Conservation (phyloP, 495 filamentous ascomycete genomes). For the Venustampulla echinocandica region DNA sequence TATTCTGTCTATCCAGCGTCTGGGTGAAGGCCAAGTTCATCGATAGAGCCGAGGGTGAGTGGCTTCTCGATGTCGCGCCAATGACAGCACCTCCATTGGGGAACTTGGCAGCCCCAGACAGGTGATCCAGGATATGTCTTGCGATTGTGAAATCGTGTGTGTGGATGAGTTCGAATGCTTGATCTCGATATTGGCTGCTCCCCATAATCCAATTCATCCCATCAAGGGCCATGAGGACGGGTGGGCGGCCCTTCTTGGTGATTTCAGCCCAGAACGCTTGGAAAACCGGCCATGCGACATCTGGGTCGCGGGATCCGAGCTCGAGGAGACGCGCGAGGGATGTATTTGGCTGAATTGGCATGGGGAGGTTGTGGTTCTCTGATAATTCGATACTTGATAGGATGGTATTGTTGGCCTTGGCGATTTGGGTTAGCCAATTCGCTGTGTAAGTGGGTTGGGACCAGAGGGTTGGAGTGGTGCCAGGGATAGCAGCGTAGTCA, state of each 20-base stretch:
- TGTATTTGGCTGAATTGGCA: conserved; percentile 46
- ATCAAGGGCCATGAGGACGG: conserved; percentile 71
- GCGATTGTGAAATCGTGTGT: conserved; percentile 75
- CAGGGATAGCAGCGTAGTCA: conserved; percentile 63
- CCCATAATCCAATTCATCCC: conserved; percentile 72
- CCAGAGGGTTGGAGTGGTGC: conserved; percentile 49
- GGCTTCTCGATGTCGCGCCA: conserved; percentile 60
- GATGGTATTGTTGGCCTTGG: conserved; percentile 60
- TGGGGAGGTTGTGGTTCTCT: conserved; percentile 51
- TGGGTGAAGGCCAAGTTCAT: conserved; percentile 55
- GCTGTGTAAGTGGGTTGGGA: conserved; percentile 68
- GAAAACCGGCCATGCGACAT: conserved; percentile 74
- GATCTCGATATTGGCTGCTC: conserved; percentile 57
- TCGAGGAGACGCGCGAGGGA: conserved; percentile 59
- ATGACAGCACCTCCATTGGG: conserved; percentile 73
- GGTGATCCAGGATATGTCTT: conserved; percentile 60
- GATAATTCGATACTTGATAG: conserved; percentile 50
- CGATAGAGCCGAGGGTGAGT: conserved; percentile 49
- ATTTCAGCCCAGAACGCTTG: conserved; percentile 75
- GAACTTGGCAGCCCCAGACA: conserved; percentile 51
- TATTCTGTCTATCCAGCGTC: conserved; percentile 26
- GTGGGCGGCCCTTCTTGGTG: conserved; percentile 58
- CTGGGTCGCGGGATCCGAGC: conserved; percentile 63
- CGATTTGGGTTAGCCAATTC: conserved; percentile 59
- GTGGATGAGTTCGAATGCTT: conserved; percentile 66